Evolutionary conservation across 2,329 filamentous ascomycete species (phyloP).

Genomic region (Clonostachys rhizophaga): DNA sequence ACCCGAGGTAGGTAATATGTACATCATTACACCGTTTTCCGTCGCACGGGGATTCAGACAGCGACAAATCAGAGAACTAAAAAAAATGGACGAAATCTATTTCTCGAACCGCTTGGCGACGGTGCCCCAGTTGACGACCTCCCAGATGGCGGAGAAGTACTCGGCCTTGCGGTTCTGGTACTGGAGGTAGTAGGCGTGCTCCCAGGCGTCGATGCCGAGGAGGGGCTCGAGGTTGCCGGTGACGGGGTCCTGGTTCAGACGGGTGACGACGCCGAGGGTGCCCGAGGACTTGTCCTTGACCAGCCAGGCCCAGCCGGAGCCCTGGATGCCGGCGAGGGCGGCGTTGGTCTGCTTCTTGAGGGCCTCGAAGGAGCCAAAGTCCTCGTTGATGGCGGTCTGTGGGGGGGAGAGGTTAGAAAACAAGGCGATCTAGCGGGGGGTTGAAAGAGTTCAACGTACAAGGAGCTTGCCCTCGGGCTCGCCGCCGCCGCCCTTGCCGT

Average conservation of each 20-base stretch:
- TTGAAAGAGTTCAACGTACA: constrained; percentile 18
- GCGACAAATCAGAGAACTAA: background rate
- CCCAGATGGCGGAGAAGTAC: constrained; percentile 92
- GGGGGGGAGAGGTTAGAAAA: background rate
- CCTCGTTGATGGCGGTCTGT: constrained; percentile 55
- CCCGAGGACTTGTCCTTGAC: constrained; percentile 65
- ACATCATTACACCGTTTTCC: no score
- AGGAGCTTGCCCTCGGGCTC: constrained; percentile 59
- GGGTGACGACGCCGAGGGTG: constrained; percentile 59
- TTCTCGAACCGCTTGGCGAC: constrained; percentile 71
- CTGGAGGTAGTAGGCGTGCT: constrained; percentile 94
- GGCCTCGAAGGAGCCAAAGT: constrained; percentile 62
- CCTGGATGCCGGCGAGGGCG: constrained; percentile 71
- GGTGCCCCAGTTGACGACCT: constrained; percentile 93
- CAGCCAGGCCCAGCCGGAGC: constrained; percentile 89
- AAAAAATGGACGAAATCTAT: constrained; percentile 13
- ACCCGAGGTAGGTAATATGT: no score
- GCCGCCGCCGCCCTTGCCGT: constrained; percentile 57
- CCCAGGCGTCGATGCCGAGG: constrained; percentile 90
- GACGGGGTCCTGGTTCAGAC: constrained; percentile 87
- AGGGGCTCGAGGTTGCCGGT: constrained; percentile 78
- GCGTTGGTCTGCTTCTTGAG: constrained; percentile 65
- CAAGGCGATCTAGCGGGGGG: background rate
- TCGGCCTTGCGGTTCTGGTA: constrained; percentile 97
- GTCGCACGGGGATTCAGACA: no score